Conservation (phyloP, 768 basidiomycete genomes). For the Lactifluus rugatus region DNA sequence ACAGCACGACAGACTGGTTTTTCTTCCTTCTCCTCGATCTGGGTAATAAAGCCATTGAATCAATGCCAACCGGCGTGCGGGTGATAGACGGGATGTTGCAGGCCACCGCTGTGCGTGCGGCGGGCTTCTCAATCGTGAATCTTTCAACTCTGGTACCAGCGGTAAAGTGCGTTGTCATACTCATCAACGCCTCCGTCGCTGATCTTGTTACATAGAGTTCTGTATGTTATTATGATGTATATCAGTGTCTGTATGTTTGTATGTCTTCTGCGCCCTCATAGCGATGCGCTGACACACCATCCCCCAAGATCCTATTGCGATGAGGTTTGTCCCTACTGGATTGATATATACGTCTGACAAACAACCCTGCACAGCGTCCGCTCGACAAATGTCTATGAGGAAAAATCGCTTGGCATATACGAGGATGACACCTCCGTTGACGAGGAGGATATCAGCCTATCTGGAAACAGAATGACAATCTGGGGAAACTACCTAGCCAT, state of each 20-base stretch:
- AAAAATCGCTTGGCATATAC: constrained; percentile 80
- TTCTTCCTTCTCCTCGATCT: constrained; percentile 86
- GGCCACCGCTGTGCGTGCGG: constrained; percentile 70
- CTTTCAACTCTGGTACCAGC: constrained; percentile 75
- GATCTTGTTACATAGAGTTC: constrained; percentile 41
- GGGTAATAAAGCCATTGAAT: constrained; percentile 56
- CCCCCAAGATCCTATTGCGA: constrained; percentile 60
- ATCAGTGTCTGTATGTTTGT: constrained; percentile 61
- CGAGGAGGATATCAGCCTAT: constrained; percentile 32
- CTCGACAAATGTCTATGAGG: constrained; percentile 91
- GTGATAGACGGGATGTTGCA: constrained; percentile 73
- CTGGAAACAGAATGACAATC: constrained; percentile 44
- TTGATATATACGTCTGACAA: not conserved
- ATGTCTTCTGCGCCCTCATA: constrained; percentile 5
- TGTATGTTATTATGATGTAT: constrained; percentile 94
- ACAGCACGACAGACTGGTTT: constrained; percentile 76
- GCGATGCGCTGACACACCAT: constrained; percentile 6
- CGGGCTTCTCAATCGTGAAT: constrained; percentile 76
- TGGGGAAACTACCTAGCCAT: constrained; percentile 72
- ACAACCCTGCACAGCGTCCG: constrained; percentile 53
- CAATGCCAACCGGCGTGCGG: constrained; percentile 61
- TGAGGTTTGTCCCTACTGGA: constrained; percentile 42
- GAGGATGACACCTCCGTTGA: constrained; percentile 30
- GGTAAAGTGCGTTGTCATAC: constrained; percentile 53
- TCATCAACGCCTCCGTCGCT: not conserved